Evolutionary conservation across 768 basidiomycete genomes (phyloP).

Genomic region (Boletus pseudo-olivaceus): DNA sequence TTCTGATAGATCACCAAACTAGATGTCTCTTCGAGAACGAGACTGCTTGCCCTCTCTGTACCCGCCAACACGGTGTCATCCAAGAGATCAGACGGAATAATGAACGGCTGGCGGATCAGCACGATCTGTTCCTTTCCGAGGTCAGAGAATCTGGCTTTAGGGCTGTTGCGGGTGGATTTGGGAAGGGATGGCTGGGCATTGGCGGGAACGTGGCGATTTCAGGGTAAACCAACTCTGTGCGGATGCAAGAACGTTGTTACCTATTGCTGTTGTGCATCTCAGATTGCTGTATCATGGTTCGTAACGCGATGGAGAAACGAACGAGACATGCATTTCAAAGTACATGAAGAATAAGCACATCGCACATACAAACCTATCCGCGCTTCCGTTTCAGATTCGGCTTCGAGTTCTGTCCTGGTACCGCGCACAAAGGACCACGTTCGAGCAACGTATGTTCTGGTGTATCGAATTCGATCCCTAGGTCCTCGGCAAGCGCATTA

Average conservation of each 20-base stretch:
- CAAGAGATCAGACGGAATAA: conserved; percentile 88
- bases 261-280: background rate
- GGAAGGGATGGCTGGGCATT: conserved; percentile 53
- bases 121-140: conserved; percentile 74
- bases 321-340: background rate
- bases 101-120: conserved; percentile 76
- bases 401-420: conserved; percentile 24
- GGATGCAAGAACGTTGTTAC: background rate
- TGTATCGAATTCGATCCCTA: conserved; percentile 79
- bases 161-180: conserved; percentile 67
- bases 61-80: conserved; percentile 81
- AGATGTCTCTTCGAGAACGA: conserved; percentile 91
- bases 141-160: conserved; percentile 69
- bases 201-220: background rate
- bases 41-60: conserved; percentile 86
- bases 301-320: background rate
- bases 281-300: background rate
- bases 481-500: conserved; percentile 63
- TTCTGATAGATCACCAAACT: background rate
- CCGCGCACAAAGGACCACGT: conserved; percentile 52
- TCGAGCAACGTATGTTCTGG: conserved; percentile 68
- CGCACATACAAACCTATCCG: conserved; percentile 9
- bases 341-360: background rate
- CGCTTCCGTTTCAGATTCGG: conserved; percentile 54
- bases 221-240: background rate